Evolutionary conservation across 768 basidiomycete genomes (phyloP).

Genomic region (Mycena venus): DNA sequence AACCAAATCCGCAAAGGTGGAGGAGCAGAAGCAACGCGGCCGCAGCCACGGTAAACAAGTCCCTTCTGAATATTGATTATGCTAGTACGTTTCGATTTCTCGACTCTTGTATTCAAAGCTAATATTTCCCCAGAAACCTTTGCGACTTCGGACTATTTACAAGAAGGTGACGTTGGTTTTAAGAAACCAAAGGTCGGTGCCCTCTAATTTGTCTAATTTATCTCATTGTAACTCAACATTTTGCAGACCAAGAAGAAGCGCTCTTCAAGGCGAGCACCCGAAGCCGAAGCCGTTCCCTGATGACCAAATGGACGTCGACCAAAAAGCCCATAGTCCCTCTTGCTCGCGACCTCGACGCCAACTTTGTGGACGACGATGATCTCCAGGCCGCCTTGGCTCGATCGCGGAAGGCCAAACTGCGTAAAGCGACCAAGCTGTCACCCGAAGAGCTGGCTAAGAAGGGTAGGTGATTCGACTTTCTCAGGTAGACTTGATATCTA

Average conservation of each 20-base stretch:
- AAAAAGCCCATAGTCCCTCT: conserved; percentile 77
- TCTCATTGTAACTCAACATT: conserved; percentile 21
- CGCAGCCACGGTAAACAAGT: conserved; percentile 80
- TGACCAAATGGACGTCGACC: conserved; percentile 85
- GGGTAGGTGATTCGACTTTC: conserved; percentile 59
- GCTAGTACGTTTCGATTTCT: conserved; percentile 89
- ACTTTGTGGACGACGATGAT: conserved; percentile 99
- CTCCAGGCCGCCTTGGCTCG: conserved; percentile 93
- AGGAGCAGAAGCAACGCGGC: conserved; percentile 64
- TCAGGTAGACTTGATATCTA: neutral
- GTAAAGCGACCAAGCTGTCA: conserved; percentile 79
- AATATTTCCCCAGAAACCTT: conserved; percentile 79
- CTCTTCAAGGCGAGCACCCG: conserved; percentile 74
- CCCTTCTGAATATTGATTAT: conserved; percentile 89
- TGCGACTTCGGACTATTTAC: conserved; percentile 87
- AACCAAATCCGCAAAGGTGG: conserved; percentile 54
- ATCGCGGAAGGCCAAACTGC: conserved; percentile 84
- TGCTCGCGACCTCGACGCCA: conserved; percentile 81
- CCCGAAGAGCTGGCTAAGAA: conserved; percentile 87
- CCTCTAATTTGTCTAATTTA: neutral
- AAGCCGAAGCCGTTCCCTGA: conserved; percentile 62
- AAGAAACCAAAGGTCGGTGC: conserved; percentile 88
- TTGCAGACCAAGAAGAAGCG: conserved; percentile 94
- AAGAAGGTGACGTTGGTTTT: conserved; percentile 94
- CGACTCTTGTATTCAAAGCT: too few relatives aligned